These are phyloP conservation scores for Emergomyces orientalis DNA, from an alignment of 2,329 filamentous ascomycete species.

Conservation along the genomic window DNA sequence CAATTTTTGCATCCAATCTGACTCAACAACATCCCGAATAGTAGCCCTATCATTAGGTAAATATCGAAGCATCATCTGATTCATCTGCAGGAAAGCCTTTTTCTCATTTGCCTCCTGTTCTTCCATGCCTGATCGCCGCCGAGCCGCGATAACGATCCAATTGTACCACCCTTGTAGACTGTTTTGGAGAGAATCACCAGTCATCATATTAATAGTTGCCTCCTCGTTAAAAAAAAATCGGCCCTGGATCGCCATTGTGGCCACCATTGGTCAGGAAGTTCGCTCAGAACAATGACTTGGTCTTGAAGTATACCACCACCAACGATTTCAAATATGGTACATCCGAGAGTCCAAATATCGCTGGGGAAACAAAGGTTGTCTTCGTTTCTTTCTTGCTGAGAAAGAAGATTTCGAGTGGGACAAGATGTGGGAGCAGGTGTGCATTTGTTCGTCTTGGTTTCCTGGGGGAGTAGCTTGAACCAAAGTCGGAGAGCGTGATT, in stretches of 20 bases:
- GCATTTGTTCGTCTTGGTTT: constrained; percentile 9
- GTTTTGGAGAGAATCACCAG: constrained; percentile 10
- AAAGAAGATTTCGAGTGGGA: constrained; percentile 13
- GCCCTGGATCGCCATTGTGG: constrained; percentile 12
- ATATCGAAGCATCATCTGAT: constrained; percentile 7
- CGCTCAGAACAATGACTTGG: constrained; percentile 13
- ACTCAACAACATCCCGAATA: constrained; percentile 14
- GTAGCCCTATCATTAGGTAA: constrained; percentile 12
- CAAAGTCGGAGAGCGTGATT: constrained; percentile 13
- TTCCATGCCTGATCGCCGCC: constrained; percentile 12
- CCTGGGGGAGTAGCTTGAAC: constrained; percentile 10
- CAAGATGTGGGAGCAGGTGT: constrained; percentile 13
- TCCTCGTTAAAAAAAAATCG: constrained; percentile 15
- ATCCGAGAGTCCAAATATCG: constrained; percentile 15
- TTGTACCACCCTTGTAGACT: constrained; percentile 12
- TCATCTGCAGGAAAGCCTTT: constrained; percentile 14
- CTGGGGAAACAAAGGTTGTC: constrained; percentile 14
- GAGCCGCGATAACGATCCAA: constrained; percentile 12
- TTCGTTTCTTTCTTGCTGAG: constrained; percentile 7
- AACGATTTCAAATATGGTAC: constrained; percentile 15
- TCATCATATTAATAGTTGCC: constrained; percentile 13
- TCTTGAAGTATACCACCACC: constrained; percentile 14
- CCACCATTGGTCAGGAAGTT: constrained; percentile 13
- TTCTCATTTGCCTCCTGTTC: constrained; percentile 11
- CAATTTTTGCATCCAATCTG: constrained; percentile 17